Evolutionary conservation across 345 rosid species (phyloP).

Genomic region (Firmiana major): DNA sequence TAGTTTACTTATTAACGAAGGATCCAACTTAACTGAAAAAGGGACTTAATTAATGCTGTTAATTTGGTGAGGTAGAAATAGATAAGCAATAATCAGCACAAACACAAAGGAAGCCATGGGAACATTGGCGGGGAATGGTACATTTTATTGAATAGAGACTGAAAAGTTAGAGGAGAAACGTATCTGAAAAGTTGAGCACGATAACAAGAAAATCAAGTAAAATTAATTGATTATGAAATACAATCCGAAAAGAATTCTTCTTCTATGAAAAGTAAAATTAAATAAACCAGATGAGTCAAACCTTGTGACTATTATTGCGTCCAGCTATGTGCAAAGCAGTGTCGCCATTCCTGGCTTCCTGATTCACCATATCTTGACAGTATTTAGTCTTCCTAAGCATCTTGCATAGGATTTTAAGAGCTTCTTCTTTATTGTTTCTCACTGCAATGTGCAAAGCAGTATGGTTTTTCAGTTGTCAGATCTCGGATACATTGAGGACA

Average conservation of each 20-base stretch:
- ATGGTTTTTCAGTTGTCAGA: background rate
- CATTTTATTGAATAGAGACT: too few species aligned
- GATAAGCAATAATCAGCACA: too few species aligned
- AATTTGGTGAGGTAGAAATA: too few species aligned
- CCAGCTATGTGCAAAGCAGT: background rate
- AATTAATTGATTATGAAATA: too few species aligned
- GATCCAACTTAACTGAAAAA: too few species aligned
- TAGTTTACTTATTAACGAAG: too few species aligned
- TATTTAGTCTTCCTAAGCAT: background rate
- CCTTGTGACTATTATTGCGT: background rate
- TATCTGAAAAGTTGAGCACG: background rate
- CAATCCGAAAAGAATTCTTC: background rate
- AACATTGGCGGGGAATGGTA: too few species aligned
- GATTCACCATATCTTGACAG: background rate
- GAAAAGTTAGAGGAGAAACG: background rate
- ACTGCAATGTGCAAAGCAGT: constrained; percentile 28
- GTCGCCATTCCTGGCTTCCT: background rate
- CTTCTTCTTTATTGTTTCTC: background rate
- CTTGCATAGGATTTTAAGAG: constrained; percentile 19
- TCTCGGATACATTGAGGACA: too few species aligned
- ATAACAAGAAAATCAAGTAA: background rate
- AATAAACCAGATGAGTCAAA: background rate
- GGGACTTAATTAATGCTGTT: too few species aligned
- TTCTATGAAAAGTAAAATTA: too few species aligned
- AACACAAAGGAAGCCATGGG: too few species aligned